Evolutionary conservation across 2,329 filamentous ascomycete genomes (phyloP), one percentile per base, ranked within the genome.

Genomic region (Microdochium nivale): DNA sequence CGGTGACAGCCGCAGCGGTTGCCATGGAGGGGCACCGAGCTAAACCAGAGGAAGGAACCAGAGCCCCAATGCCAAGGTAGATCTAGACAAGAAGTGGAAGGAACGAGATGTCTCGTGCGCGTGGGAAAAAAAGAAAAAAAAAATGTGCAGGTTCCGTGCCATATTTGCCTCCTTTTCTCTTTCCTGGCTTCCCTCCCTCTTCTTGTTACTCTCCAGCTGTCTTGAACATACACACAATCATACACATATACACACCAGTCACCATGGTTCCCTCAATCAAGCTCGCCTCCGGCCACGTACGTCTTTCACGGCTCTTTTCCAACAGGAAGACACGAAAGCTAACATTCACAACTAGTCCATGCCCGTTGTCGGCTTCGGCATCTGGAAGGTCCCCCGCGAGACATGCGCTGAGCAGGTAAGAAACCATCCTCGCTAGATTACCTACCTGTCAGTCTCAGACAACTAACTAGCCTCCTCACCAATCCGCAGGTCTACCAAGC

Each of bases 401-500:
- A 64, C 59, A 40, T 65, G 62, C 23, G 66, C 65, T 44, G 65
- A 67, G 13, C 61, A 64, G 57, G 62, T 49, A 80, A 81, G 54
- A n/a, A n/a, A n/a, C n/a, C n/a, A 30, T 75, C 76, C 24, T 82
- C 77, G 53, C 81, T 78, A 62, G 79, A 81, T 44, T 54, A 78
- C 77, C 10, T 44, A 11, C 19, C 21, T 24, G 21, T 2, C 14
- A 44, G 40, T 2, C 40, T 7, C 16, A 21, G 14, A 10, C 9
- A 19, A 19, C 40, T 44, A 19, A 44, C 40, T 7, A 3, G 16
- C 40, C 13, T 5, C 19, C 23, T 23, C 23, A 8, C 40, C 7
- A 5, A 5, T 23, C n/a, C 21, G 23, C 40, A 44, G 54, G 82
- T 89, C 53, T 89, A 90, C 71, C 83, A 73, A 55, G 72, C 73